These are phyloP conservation scores for Stenocarpella maydis DNA, from an alignment of 2,329 filamentous ascomycete species.

Conservation along the genomic window DNA sequence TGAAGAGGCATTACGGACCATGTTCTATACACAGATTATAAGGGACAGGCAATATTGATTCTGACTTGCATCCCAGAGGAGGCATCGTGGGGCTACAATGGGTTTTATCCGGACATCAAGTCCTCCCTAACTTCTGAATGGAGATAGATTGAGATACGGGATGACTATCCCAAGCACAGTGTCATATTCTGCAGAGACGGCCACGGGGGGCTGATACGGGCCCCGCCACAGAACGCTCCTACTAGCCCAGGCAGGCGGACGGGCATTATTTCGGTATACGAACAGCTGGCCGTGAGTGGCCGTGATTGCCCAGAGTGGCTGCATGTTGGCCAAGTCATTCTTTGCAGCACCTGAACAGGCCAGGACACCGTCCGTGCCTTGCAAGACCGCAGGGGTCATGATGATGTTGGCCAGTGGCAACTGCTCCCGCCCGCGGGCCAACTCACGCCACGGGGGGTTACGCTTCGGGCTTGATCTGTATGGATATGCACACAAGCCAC, in stretches of 20 bases:
- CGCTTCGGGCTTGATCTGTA: background rate
- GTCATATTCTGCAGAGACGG: background rate
- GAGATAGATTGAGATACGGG: background rate
- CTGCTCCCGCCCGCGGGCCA: background rate
- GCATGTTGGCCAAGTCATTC: slow-evolving; percentile 12
- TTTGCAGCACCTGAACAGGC: slow-evolving; percentile 2
- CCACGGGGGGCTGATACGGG: slow-evolving; percentile 8
- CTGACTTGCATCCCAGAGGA: background rate
- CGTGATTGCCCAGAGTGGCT: slow-evolving; percentile 9
- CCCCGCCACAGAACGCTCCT: background rate
- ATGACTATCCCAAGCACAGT: background rate
- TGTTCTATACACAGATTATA: background rate
- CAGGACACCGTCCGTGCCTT: slow-evolving; percentile 8
- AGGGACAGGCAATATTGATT: background rate
- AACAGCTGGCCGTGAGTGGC: slow-evolving; percentile 15
- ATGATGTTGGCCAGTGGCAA: background rate
- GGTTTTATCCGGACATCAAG: background rate
- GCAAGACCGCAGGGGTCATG: background rate
- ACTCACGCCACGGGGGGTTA: slow-evolving; percentile 1
- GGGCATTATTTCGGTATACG: slow-evolving; percentile 21
- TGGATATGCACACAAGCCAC: background rate
- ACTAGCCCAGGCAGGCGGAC: background rate
- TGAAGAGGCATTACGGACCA: slow-evolving; percentile 5
- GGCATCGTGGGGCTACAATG: slow-evolving; percentile 1
- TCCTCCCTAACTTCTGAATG: background rate